Evolutionary conservation across 2,329 filamentous ascomycete genomes (phyloP).

Genomic region (Sclerotinia trifoliorum): DNA sequence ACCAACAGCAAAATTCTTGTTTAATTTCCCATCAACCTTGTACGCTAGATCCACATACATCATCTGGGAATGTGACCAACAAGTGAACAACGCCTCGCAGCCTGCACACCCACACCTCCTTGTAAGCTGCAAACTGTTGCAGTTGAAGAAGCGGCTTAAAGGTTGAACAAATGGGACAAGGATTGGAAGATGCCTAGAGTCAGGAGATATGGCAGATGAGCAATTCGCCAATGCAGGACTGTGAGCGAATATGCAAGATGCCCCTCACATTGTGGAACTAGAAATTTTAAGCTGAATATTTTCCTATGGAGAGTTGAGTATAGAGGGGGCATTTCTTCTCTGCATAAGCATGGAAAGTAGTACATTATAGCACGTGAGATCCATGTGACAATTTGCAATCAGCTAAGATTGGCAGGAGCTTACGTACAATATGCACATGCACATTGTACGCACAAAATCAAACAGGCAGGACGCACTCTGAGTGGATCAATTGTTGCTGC

Average conservation of each 20-base stretch:
- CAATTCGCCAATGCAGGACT: background rate
- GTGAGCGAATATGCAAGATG: background rate
- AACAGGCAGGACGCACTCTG: background rate
- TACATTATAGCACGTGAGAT: background rate
- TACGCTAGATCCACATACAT: conserved; percentile 1
- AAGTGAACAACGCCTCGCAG: background rate
- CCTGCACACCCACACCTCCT: background rate
- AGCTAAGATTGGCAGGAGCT: background rate
- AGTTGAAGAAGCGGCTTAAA: conserved; percentile 6
- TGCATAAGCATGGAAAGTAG: background rate
- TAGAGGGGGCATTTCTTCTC: background rate
- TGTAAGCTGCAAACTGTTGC: background rate
- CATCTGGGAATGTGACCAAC: conserved; percentile 16
- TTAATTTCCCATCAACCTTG: conserved; percentile 7
- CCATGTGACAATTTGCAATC: background rate
- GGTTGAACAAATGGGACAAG: background rate
- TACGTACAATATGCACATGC: conserved; percentile 12
- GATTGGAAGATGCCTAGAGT: background rate
- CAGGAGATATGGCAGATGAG: background rate
- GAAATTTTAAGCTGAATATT: background rate
- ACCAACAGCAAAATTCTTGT: background rate
- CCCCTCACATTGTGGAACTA: conserved; percentile 14
- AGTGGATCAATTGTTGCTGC: conserved; percentile 17
- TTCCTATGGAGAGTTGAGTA: background rate
- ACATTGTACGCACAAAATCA: conserved; percentile 3